These are phyloP conservation scores for Lentithecium fluviatile DNA, from an alignment of 495 filamentous ascomycete genomes.

Conservation along the genomic window DNA sequence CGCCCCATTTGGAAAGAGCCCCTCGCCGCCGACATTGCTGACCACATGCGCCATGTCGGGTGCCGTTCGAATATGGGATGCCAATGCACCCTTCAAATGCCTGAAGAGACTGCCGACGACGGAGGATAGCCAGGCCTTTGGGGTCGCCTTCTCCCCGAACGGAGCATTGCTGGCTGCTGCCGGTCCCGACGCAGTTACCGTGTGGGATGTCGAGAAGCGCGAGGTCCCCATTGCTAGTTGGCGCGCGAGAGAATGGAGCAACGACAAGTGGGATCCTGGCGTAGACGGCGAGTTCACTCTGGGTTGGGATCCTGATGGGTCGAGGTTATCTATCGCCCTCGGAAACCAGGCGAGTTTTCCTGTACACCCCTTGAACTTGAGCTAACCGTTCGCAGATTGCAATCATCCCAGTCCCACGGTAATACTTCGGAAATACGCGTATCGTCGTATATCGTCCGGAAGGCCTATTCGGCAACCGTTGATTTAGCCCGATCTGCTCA, in stretches of 20 bases:
- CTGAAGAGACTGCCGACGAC: conserved; percentile 11
- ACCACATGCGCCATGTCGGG: conserved; percentile 22
- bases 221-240: conserved; percentile 17
- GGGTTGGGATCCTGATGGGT: conserved; percentile 74
- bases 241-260: conserved; percentile 31
- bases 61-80: conserved; percentile 25
- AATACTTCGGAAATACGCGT: not conserved
- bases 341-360: conserved; percentile 61
- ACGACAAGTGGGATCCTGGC: conserved; percentile 30
- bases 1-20: not conserved
- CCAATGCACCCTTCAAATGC: conserved; percentile 21
- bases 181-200: conserved; percentile 20
- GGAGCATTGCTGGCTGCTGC: conserved; percentile 13
- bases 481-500: too few relatives aligned
- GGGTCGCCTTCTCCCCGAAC: conserved; percentile 25
- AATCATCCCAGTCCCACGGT: conserved; percentile 25
- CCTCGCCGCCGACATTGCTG: conserved; percentile 13
- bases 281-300: conserved; percentile 51
- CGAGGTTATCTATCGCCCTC: conserved; percentile 70
- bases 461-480: too few relatives aligned
- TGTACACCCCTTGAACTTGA: not conserved
- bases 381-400: conserved; percentile 33
- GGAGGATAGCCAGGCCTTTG: conserved; percentile 6
- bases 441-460: too few relatives aligned
- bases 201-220: conserved; percentile 23